Conservation (phyloP, 148 eudicot species). For the Silene latifolia region DNA sequence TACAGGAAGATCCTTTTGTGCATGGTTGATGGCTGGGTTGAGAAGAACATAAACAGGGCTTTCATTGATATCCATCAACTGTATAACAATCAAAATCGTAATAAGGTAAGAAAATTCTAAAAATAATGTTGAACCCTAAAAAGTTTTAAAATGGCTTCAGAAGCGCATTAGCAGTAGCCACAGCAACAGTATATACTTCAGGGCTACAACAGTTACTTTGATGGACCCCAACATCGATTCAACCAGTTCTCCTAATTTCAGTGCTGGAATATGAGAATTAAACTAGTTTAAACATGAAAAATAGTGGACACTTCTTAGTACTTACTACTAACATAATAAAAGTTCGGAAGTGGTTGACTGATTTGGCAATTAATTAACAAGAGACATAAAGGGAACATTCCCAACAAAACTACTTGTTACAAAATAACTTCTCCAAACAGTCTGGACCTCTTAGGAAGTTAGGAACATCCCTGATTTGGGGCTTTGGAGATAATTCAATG, state of each 20-base stretch:
- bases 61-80: constrained; percentile 92
- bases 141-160: background rate
- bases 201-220: background rate
- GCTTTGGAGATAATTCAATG: no score
- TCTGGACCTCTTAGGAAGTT: no score
- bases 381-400: no score
- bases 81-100: constrained; percentile 21
- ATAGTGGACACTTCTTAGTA: background rate
- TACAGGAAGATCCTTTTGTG: constrained; percentile 82
- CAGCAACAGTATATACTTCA: background rate
- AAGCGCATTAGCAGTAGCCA: background rate
- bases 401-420: no score
- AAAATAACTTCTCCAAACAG: no score
- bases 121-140: background rate
- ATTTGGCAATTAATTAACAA: no score
- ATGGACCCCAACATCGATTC: background rate
- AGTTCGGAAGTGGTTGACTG: no score
- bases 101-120: background rate
- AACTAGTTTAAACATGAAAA: background rate
- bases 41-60: constrained; percentile 81
- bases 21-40: constrained; percentile 75
- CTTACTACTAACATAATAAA: no score
- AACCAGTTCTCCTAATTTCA: background rate
- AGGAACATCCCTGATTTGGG: no score
- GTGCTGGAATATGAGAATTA: background rate